Base-by-base conservation (phyloP, 345 rosid species). In the Toxicodendron radicans region DNA sequence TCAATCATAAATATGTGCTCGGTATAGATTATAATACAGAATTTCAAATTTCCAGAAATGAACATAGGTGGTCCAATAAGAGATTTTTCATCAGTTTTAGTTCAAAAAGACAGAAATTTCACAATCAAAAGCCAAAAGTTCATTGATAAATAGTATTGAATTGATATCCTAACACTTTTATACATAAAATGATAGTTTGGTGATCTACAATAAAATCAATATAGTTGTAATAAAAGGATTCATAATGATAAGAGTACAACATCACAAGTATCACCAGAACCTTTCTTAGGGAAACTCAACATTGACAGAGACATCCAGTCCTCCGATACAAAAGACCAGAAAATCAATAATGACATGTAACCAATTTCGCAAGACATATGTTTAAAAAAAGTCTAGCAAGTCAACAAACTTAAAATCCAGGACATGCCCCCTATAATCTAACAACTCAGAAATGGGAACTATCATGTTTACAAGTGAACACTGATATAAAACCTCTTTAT, bases 211-310 rank as follows among this genome's bases (percentile, higher is more conserved):
- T 41, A 18, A 56, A 35, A 11, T 32, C 18, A 41, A 38, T 38
- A 17, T 38, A 17, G 33, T 3, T 24, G 4, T 46, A 30, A 20
- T 27, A 43, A 70, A 17, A 38, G 35, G 23, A 41, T 38, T 46
- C 8, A 58, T 23, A 21, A 3, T 6, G 23, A 49, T 17, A 20
- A 27, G 17, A 45, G 74, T 48, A 17, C 38, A 10, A 27, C 23
- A 45, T 23, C 21, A 5, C 53, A 23, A 58, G 58, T 13, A 38
- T 10, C 58, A 35, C 4, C 24, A 4, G 20, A 23, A 14, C 23
- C 7, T 60, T 20, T 48, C 33, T 27, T 30, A 48, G 49, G 49
- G 59, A 70, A 60, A 58, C 27, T 54, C 62, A 69, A 58, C 20
- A 21, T 35, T 54, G 4, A 30, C 27, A 41, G 30, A 43, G 52